Percentiles rank a stretch among this genome's conserved stretches.
Conservation (phyloP, 75 land plant species). For the Sequoia sempervirens region DNA sequence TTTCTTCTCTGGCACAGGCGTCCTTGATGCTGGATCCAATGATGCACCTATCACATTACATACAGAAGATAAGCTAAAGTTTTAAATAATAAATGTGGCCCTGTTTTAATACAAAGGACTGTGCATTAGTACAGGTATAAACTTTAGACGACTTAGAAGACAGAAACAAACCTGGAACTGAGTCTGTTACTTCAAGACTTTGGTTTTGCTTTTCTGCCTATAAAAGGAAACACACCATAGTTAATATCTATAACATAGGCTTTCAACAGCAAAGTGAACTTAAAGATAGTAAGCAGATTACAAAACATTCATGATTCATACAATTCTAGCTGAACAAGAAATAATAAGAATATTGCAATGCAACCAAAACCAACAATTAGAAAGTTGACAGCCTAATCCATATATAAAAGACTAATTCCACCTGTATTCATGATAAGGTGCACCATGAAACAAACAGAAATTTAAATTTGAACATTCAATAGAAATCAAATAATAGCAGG, state of each 20-base stretch:
- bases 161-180: slow-evolving; percentile 5
- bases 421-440: neutral
- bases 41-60: neutral
- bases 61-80: neutral
- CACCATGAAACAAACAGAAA: neutral
- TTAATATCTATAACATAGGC: neutral
- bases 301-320: neutral
- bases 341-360: neutral
- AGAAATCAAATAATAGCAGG: neutral
- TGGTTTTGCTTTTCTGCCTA: neutral
- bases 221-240: neutral
- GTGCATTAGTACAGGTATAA: neutral
- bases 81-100: too few relatives aligned
- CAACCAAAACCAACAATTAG: neutral
- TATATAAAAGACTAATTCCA: neutral
- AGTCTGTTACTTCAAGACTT: neutral
- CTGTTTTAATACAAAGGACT: neutral
- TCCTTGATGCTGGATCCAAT: neutral
- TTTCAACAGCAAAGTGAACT: neutral
- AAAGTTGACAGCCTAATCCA: neutral
- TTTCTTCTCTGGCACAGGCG: slow-evolving; percentile 18
- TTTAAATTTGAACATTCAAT: neutral
- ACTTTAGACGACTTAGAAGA: neutral
- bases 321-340: neutral
- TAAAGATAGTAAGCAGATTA: neutral